Evolutionary conservation across 768 basidiomycete genomes (phyloP).

Genomic region (Rhizopogon salebrosus): DNA sequence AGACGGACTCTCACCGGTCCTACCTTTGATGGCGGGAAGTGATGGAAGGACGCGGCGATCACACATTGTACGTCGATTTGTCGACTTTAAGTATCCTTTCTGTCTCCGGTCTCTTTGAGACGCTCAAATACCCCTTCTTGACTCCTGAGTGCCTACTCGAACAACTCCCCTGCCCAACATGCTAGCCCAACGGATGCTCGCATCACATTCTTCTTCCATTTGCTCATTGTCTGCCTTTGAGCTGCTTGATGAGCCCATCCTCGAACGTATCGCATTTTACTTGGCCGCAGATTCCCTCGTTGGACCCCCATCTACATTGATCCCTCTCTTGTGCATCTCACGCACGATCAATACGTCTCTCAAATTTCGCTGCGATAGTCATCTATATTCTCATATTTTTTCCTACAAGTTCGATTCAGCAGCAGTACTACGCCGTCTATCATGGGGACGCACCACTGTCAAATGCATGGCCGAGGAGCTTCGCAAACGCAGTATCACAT

Average conservation of each 20-base stretch:
- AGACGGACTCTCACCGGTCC: slow-evolving; percentile 17
- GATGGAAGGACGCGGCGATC: slow-evolving; percentile 30
- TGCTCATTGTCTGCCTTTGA: slow-evolving; percentile 13
- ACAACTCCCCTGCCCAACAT: background rate
- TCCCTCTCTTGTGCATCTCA: slow-evolving; percentile 34
- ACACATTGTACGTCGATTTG: slow-evolving; percentile 31
- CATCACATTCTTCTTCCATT: slow-evolving; percentile 1
- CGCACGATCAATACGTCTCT: slow-evolving; percentile 31
- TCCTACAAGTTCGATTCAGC: slow-evolving; percentile 37
- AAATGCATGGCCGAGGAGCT: slow-evolving; percentile 39
- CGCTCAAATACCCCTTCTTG: slow-evolving; percentile 16
- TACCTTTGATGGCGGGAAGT: slow-evolving; percentile 16
- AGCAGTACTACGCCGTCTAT: slow-evolving; percentile 36
- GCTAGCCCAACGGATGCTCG: background rate
- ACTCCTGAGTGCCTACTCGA: slow-evolving; percentile 4
- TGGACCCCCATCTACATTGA: slow-evolving; percentile 40
- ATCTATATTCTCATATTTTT: slow-evolving; percentile 41
- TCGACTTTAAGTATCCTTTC: slow-evolving; percentile 30
- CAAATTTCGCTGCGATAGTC: slow-evolving; percentile 29
- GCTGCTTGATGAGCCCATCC: slow-evolving; percentile 14
- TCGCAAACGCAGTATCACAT: slow-evolving; percentile 33
- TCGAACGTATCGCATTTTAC: slow-evolving; percentile 40
- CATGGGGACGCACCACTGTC: slow-evolving; percentile 31
- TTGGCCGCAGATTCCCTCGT: slow-evolving; percentile 30
- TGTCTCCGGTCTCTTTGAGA: slow-evolving; percentile 20